Base-by-base conservation (phyloP, 345 rosid genomes). In the Aquilaria malaccensis region DNA sequence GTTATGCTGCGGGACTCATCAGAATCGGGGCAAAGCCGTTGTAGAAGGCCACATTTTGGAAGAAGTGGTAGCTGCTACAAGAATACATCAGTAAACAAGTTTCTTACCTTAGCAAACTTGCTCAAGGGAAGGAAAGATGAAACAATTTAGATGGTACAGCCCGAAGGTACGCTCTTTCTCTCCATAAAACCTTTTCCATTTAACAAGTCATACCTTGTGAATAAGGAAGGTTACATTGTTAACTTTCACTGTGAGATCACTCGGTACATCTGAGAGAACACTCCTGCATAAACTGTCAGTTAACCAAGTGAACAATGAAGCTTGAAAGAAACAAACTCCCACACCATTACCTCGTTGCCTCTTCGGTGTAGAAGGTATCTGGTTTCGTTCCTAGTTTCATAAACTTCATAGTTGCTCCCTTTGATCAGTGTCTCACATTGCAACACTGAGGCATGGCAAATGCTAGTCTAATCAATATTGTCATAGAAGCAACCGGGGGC, bases 321-420 rank as follows among this genome's bases (percentile, higher is more conserved):
- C 22, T 22, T 22, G 22, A 22, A 22, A 22, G 22, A 22, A 22
- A 22, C 22, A 22, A 22, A 22, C 22, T 22, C 22, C 22, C 22
- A 22, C 22, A 22, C 22, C 3, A 3, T 13, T 58, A 89, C 99
- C 98, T 85, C 72, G 89, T 88, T 61, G 96, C 83, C 67, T 83
- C 96, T 80, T 95, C 95, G 55, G 96, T 81, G 57, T 78, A 86
- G 75, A 91, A 91, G 51, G 97, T 88, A 72, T 95, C 97, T 4
- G 89, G 94, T 76, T 83, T 81, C 49, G 83, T 85, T 54, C 97
- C 97, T 9, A 94, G 72, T 80, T 88, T 94, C 99, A 95, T 95
- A 67, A 80, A 95, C 86, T 95, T 95, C 97, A 95, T 95, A 70
- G 71, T 76, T 37, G 56, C 72, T 72, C 67, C 67, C 64, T 67